Percentiles rank a stretch among this genome's conserved stretches.
Evolutionary conservation across 768 basidiomycete genomes (phyloP).

Genomic region (Tricholoma saponaceum): DNA sequence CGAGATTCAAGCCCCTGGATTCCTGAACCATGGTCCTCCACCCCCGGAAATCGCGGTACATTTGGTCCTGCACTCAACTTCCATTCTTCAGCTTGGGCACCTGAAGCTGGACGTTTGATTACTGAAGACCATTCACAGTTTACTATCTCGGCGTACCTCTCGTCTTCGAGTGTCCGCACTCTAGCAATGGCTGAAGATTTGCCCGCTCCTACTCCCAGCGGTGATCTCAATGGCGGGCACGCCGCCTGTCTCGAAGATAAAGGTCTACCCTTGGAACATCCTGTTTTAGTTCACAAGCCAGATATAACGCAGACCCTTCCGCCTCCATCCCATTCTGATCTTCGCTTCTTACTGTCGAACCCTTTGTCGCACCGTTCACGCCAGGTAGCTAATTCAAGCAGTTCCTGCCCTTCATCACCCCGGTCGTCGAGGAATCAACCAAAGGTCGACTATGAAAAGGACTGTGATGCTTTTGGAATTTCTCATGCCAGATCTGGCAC

Average conservation of each 20-base stretch:
- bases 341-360: background rate
- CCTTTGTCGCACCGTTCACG: background rate
- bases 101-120: background rate
- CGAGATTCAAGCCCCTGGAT: slow-evolving; percentile 4
- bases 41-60: background rate
- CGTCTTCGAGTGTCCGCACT: background rate
- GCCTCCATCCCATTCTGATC: background rate
- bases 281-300: background rate
- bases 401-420: background rate
- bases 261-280: background rate
- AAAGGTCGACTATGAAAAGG: background rate
- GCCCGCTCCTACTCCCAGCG: background rate
- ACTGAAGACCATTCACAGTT: background rate
- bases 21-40: slow-evolving; percentile 3
- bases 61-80: background rate
- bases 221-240: background rate
- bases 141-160: background rate
- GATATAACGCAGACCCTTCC: background rate
- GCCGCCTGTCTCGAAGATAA: background rate
- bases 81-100: background rate
- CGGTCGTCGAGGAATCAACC: background rate
- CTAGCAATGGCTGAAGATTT: background rate
- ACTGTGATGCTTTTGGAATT: background rate
- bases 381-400: background rate
- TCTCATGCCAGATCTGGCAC: background rate